A percentile compares a stretch with the other conserved stretches of the same genome.
Conservation (phyloP, 228 moss, liverwort and hornwort genomes). For the Sphagnum magellanicum region DNA sequence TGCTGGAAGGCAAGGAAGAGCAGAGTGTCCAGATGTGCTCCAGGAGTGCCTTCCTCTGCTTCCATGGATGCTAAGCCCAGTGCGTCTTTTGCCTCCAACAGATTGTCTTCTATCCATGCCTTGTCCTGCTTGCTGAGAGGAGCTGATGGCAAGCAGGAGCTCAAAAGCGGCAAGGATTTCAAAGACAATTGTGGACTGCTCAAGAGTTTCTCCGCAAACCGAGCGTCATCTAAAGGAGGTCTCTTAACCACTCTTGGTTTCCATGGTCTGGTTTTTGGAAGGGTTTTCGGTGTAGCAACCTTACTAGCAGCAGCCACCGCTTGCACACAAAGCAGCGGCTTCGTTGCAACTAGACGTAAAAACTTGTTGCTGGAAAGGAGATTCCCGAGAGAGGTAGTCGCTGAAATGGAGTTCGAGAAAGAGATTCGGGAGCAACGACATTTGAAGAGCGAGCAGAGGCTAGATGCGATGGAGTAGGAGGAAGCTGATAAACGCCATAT, state of each 20-base stretch:
- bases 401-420: constrained; percentile 10
- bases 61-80: constrained; percentile 56
- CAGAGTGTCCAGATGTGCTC: constrained; percentile 63
- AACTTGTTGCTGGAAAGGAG: constrained; percentile 3
- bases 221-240: constrained; percentile 71
- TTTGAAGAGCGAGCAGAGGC: constrained; percentile 25
- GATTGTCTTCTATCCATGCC: constrained; percentile 69
- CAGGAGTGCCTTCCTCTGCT: constrained; percentile 45
- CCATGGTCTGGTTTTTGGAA: constrained; percentile 34
- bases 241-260: constrained; percentile 63
- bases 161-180: constrained; percentile 62
- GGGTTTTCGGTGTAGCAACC: constrained; percentile 28
- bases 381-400: neutral
- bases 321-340: neutral
- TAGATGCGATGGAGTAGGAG: constrained; percentile 28
- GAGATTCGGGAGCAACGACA: constrained; percentile 32
- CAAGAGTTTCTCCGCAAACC: constrained; percentile 74
- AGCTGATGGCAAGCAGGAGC: constrained; percentile 66
- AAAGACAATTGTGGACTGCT: constrained; percentile 66
- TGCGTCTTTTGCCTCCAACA: constrained; percentile 71
- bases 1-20: constrained; percentile 84
- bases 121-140: constrained; percentile 38
- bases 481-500: constrained; percentile 4
- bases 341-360: neutral
- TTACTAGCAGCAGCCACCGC: constrained; percentile 29